Evolutionary conservation across 2,329 filamentous ascomycete species (phyloP).

Genomic region (Herpotrichia juniperi): DNA sequence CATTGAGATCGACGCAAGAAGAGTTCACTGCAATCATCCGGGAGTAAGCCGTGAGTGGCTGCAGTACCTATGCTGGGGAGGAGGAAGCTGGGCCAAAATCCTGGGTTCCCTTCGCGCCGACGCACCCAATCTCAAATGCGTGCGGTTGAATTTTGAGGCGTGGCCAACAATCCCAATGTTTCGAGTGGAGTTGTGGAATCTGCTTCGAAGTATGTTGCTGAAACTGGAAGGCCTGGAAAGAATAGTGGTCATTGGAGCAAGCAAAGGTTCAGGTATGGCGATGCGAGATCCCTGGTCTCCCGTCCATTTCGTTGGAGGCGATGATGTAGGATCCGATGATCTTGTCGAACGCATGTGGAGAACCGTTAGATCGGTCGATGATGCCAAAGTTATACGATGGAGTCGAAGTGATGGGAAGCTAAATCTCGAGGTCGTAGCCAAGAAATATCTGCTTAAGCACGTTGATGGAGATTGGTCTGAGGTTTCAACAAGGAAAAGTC

Average conservation of each 20-base stretch:
- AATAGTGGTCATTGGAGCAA: slow-evolving; percentile 39
- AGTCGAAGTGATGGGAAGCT: slow-evolving; percentile 30
- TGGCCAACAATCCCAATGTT: slow-evolving; percentile 41
- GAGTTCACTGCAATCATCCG: slow-evolving; percentile 30
- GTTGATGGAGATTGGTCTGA: slow-evolving; percentile 22
- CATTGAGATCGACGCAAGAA: slow-evolving; percentile 45
- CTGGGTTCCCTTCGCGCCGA: slow-evolving; percentile 31
- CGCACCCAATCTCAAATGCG: slow-evolving; percentile 36
- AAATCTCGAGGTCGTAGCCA: slow-evolving; percentile 38
- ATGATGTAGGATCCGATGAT: slow-evolving; percentile 41
- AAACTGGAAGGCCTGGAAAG: slow-evolving; percentile 37
- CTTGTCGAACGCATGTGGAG: slow-evolving; percentile 41
- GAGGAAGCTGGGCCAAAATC: slow-evolving; percentile 21
- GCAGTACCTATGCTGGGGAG: slow-evolving; percentile 38
- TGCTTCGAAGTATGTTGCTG: slow-evolving; percentile 35
- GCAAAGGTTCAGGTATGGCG: slow-evolving; percentile 37
- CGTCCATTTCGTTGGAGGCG: slow-evolving; percentile 44
- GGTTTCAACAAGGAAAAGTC: slow-evolving; percentile 15
- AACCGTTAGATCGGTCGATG: slow-evolving; percentile 21
- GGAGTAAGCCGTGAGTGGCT: slow-evolving; percentile 41
- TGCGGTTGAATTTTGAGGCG: slow-evolving; percentile 42
- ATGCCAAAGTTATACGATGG: slow-evolving; percentile 40
- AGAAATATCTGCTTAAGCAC: slow-evolving; percentile 21
- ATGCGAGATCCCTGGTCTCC: slow-evolving; percentile 42
- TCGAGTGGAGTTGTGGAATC: slow-evolving; percentile 37